Evolutionary conservation across 768 basidiomycete genomes (phyloP), one percentile per base, ranked within the genome.

Genomic region (Mycena filopes): DNA sequence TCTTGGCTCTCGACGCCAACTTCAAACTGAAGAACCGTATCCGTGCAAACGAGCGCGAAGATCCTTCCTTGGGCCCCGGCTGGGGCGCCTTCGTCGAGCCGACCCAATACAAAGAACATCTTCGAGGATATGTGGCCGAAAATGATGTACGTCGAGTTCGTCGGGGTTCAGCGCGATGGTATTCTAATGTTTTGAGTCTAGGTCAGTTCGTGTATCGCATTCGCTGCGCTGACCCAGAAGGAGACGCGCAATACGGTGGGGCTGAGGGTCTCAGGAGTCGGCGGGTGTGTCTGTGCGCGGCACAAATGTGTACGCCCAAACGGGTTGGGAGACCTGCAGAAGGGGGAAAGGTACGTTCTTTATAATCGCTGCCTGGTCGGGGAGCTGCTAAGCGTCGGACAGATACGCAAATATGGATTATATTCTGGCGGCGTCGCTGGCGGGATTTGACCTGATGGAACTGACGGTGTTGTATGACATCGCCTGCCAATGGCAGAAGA

Each of bases 371-470:
- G 36, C 36, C 36, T 38, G 36, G 36, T 16, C 16, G 36, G 36
- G 36, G 36, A 38, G 36, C 36, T 42, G 41, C 18, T 42, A 42
- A 18, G 8, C n/a, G n/a, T 9, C n/a, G 4, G 41, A 11, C 29
- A 72, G 71, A 25, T 73, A 71, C 53, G 48, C 59, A 2, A 73
- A 73, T 51, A 71, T 71, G 60, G 72, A 74, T 40, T 74, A 56
- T 40, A 68, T 74, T 4, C 42, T 74, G 11, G 61, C 63, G 21
- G 71, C 70, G 6, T 45, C 55, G 4, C 36, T 73, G 16, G 41
- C 50, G 42, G 50, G 43, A 5, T n/a, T 66, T 10, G 51, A 12
- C 4, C 29, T 66, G 3, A 38, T 51, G 29, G 13, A 12, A 23
- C 41, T 67, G n/a, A 31, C 48, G 0, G 38, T 70, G 10, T 66